Evolutionary conservation across 805 yeast species (phyloP).

Genomic region (Ogataea pini): DNA sequence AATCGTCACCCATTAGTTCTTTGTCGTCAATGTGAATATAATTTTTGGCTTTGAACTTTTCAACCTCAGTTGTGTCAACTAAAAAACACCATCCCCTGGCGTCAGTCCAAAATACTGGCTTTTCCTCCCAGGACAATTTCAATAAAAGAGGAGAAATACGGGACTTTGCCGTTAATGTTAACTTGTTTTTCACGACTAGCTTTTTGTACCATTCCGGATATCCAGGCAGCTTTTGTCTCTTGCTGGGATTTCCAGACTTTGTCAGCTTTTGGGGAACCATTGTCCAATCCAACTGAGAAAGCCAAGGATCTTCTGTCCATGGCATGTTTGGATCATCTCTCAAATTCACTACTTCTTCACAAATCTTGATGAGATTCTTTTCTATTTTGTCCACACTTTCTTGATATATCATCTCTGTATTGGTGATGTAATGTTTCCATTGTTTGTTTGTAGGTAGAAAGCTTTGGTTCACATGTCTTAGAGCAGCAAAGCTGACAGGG

Average conservation of each 20-base stretch:
- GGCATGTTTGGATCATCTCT: constrained; percentile 45
- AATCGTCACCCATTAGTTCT: constrained; percentile 18
- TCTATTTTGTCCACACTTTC: constrained; percentile 58
- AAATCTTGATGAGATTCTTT: constrained; percentile 56
- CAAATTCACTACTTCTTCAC: constrained; percentile 54
- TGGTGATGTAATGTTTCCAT: constrained; percentile 74
- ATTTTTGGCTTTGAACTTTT: constrained; percentile 39
- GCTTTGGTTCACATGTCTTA: constrained; percentile 69
- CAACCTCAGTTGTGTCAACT: constrained; percentile 46
- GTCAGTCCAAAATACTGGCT: constrained; percentile 80
- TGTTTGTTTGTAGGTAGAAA: constrained; percentile 72
- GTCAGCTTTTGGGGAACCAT: constrained; percentile 58
- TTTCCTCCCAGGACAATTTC: constrained; percentile 79
- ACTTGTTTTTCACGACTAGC: constrained; percentile 38
- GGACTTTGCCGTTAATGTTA: constrained; percentile 68
- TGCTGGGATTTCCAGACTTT: constrained; percentile 67
- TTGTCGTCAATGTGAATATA: constrained; percentile 32
- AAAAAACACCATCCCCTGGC: constrained; percentile 87
- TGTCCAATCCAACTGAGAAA: constrained; percentile 87
- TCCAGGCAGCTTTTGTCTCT: constrained; percentile 82
- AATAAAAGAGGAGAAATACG: constrained; percentile 76
- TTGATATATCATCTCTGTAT: constrained; percentile 68
- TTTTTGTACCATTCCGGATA: constrained; percentile 92
- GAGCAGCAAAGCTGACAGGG: constrained; percentile 90
- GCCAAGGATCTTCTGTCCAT: constrained; percentile 77